Evolutionary conservation across 345 rosid genomes (phyloP).

Genomic region (Salix dunnii): DNA sequence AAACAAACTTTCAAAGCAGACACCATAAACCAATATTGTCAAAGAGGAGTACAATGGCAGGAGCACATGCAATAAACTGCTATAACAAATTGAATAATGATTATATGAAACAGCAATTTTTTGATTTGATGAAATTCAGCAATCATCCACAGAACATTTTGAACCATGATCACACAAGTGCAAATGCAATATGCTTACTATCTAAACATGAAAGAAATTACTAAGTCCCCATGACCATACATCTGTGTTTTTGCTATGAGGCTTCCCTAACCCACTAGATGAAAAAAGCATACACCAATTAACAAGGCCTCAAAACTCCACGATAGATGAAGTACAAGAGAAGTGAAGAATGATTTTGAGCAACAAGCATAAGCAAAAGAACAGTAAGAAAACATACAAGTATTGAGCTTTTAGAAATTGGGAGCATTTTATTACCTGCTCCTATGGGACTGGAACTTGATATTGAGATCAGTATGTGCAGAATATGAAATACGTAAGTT

Average conservation of each 20-base stretch:
- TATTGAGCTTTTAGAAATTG: neutral
- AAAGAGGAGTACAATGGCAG: neutral
- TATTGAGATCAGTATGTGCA: slow-evolving; percentile 92
- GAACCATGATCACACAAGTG: slow-evolving; percentile 12
- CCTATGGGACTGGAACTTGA: slow-evolving; percentile 96
- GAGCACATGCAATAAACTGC: neutral
- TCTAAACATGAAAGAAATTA: slow-evolving; percentile 49
- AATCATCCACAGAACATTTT: slow-evolving; percentile 10
- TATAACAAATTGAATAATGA: neutral
- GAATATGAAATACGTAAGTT: slow-evolving; percentile 87
- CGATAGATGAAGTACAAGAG: neutral
- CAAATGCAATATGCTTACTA: slow-evolving; percentile 17
- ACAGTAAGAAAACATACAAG: neutral
- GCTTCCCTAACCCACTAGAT: slow-evolving; percentile 59
- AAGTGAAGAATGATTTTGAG: neutral
- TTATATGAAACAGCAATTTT: neutral
- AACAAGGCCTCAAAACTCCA: slow-evolving; percentile 28
- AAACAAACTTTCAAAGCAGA: neutral
- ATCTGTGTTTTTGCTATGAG: slow-evolving; percentile 43
- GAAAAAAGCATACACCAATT: slow-evolving; percentile 42
- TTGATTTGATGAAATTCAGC: slow-evolving; percentile 2
- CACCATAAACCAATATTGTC: neutral
- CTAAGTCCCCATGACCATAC: slow-evolving; percentile 44
- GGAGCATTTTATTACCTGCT: slow-evolving; percentile 63
- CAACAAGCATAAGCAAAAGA: slow-evolving; percentile 16